Conservation (phyloP, 352 stramenopile species). For the Stephanocyclus meneghinianus region DNA sequence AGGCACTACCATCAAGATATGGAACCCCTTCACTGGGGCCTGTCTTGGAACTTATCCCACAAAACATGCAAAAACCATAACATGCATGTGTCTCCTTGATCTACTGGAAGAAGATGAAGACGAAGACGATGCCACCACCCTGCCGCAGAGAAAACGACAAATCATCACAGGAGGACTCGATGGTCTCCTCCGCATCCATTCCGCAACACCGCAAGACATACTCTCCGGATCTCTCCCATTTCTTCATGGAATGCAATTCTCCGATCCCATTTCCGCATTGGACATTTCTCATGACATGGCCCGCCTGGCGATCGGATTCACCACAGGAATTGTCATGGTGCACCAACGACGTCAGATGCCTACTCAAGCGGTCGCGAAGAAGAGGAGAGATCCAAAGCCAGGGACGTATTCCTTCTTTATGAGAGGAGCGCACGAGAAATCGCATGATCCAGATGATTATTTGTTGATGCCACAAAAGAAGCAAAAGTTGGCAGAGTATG, state of each 20-base stretch:
- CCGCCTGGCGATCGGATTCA: conserved; percentile 73
- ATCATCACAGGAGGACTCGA: conserved; percentile 73
- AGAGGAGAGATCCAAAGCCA: conserved; percentile 51
- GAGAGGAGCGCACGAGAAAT: conserved; percentile 63
- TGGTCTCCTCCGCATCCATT: conserved; percentile 73
- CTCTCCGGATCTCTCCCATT: conserved; percentile 42
- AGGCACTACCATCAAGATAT: conserved; percentile 76
- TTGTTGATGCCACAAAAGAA: conserved; percentile 79
- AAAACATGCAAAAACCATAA: conserved; percentile 81
- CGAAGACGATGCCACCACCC: conserved; percentile 32
- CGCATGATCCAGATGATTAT: conserved; percentile 64
- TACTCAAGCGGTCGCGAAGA: conserved; percentile 18
- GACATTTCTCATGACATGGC: conserved; percentile 50
- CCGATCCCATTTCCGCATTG: conserved; percentile 63
- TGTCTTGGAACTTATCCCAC: conserved; percentile 58
- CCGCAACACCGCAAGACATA: conserved; percentile 45
- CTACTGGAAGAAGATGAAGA: conserved; percentile 44
- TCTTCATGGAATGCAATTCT: conserved; percentile 67
- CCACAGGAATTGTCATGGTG: conserved; percentile 61
- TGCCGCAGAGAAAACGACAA: conserved; percentile 37
- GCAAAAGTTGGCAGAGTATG: conserved; percentile 90
- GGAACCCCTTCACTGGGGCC: conserved; percentile 66
- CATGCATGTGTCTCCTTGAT: conserved; percentile 56
- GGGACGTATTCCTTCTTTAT: conserved; percentile 78
- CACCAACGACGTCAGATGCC: conserved; percentile 56